Evolutionary conservation across 371 early-diverging fungal species (phyloP).

Genomic region (Mortierella sp.): DNA sequence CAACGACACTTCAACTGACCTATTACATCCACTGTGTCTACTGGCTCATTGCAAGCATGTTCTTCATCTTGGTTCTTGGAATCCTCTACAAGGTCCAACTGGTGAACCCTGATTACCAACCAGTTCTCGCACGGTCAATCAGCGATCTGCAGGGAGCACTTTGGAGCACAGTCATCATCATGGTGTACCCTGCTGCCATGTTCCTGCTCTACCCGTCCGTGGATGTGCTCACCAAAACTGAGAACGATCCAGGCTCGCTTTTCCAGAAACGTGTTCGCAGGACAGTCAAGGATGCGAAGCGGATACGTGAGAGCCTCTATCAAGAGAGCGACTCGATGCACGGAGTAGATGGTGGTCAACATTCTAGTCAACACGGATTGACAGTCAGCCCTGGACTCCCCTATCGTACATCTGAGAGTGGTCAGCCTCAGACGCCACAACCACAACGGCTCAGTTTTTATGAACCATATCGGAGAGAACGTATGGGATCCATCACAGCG

Average conservation of each 20-base stretch:
- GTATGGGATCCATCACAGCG: constrained; percentile 44
- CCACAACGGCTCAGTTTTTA: constrained; percentile 21
- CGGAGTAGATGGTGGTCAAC: constrained; percentile 18
- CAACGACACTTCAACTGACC: constrained; percentile 35
- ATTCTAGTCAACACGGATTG: constrained; percentile 34
- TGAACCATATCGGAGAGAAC: constrained; percentile 30
- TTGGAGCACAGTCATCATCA: constrained; percentile 32
- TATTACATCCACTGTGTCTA: constrained; percentile 48
- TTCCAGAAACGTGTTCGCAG: constrained; percentile 41
- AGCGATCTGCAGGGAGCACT: constrained; percentile 34
- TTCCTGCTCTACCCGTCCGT: constrained; percentile 48
- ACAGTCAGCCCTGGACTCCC: constrained; percentile 16
- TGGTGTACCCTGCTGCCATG: constrained; percentile 48
- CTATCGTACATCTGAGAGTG: constrained; percentile 3
- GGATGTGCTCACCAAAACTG: constrained; percentile 35
- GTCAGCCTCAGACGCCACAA: constrained; percentile 22
- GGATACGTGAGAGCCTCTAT: constrained; percentile 39
- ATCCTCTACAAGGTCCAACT: constrained; percentile 20
- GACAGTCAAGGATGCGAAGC: constrained; percentile 36
- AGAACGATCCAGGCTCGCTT: constrained; percentile 30
- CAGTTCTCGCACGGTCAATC: constrained; percentile 30
- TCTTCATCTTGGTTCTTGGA: constrained; percentile 27
- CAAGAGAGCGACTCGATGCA: constrained; percentile 23
- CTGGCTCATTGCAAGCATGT: constrained; percentile 46
- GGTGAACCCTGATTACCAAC: constrained; percentile 7